Percentiles rank a stretch among this genome's conserved stretches.
Conservation (phyloP, 805 yeast species). For the Lipomyces orientalis region DNA sequence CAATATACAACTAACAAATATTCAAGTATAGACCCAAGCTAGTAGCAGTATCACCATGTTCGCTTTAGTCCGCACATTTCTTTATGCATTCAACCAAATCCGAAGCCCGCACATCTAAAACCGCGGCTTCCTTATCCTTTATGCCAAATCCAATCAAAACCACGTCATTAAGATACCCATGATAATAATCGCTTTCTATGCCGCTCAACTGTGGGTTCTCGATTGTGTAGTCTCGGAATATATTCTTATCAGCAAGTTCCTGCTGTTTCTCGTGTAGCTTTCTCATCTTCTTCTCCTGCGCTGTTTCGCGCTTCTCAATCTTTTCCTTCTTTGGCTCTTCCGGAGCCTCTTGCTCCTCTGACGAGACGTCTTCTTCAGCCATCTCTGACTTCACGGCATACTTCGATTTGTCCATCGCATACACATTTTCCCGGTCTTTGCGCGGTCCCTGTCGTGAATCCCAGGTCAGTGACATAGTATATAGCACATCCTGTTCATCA, state of each 20-base stretch:
- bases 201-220: slow-evolving; percentile 30
- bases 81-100: slow-evolving; percentile 30
- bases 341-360: slow-evolving; percentile 7
- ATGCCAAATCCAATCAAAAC: slow-evolving; percentile 34
- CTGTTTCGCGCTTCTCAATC: slow-evolving; percentile 18
- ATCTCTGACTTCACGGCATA: slow-evolving; percentile 19
- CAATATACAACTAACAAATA: not conserved
- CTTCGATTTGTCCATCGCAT: slow-evolving; percentile 9
- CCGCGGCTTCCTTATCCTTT: slow-evolving; percentile 34
- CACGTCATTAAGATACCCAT: slow-evolving; percentile 36
- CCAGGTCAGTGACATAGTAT: slow-evolving; percentile 31
- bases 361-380: not conserved
- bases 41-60: not conserved
- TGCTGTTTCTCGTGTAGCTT: slow-evolving; percentile 15
- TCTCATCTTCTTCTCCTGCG: slow-evolving; percentile 14
- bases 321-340: slow-evolving; percentile 22
- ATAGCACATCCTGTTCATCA: slow-evolving; percentile 28
- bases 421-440: slow-evolving; percentile 26
- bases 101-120: slow-evolving; percentile 33
- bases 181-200: slow-evolving; percentile 32
- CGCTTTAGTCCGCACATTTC: slow-evolving; percentile 21
- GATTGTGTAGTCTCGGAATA: slow-evolving; percentile 6
- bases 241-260: slow-evolving; percentile 6
- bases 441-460: slow-evolving; percentile 32
- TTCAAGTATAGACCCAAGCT: not conserved